These are phyloP conservation scores for Tolypocladium tundrense DNA, from an alignment of 2,329 filamentous ascomycete species.

Conservation along the genomic window DNA sequence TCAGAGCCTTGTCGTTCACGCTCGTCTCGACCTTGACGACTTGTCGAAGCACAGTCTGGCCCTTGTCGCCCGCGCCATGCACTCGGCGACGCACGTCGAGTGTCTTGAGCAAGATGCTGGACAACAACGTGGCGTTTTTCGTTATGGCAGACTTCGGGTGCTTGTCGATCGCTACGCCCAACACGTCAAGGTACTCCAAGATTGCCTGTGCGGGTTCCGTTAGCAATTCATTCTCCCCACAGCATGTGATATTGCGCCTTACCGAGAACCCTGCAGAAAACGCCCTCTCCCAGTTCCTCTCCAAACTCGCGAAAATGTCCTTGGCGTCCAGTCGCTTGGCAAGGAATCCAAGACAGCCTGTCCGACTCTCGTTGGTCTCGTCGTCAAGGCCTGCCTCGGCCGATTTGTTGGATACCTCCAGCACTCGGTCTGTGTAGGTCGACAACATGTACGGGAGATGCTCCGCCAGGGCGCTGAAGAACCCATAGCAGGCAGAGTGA, in stretches of 20 bases:
- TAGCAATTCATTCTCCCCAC: neutral
- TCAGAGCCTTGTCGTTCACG: constrained; percentile 62
- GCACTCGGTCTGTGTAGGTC: constrained; percentile 59
- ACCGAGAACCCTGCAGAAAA: constrained; percentile 50
- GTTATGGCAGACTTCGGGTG: constrained; percentile 70
- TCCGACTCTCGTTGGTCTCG: constrained; percentile 53
- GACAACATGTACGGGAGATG: constrained; percentile 87
- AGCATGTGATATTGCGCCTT: constrained; percentile 21
- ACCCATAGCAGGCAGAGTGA: constrained; percentile 72
- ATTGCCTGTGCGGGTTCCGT: constrained; percentile 43
- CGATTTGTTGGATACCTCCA: constrained; percentile 64
- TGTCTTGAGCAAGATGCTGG: constrained; percentile 48
- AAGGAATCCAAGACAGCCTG: constrained; percentile 61
- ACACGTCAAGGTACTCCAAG: constrained; percentile 57
- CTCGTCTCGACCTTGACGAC: constrained; percentile 52
- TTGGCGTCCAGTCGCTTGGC: constrained; percentile 70
- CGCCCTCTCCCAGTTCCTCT: constrained; percentile 62
- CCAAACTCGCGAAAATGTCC: constrained; percentile 62
- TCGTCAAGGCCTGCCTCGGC: constrained; percentile 51
- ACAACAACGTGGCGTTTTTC: constrained; percentile 63
- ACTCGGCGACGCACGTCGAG: constrained; percentile 57
- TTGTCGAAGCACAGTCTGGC: constrained; percentile 31
- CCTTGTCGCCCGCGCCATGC: constrained; percentile 33
- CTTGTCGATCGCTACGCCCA: constrained; percentile 63
- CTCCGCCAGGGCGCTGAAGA: constrained; percentile 70